These are phyloP conservation scores for Wallacemonas sp. DNA, from an alignment of 208 protist species.

Conservation along the genomic window DNA sequence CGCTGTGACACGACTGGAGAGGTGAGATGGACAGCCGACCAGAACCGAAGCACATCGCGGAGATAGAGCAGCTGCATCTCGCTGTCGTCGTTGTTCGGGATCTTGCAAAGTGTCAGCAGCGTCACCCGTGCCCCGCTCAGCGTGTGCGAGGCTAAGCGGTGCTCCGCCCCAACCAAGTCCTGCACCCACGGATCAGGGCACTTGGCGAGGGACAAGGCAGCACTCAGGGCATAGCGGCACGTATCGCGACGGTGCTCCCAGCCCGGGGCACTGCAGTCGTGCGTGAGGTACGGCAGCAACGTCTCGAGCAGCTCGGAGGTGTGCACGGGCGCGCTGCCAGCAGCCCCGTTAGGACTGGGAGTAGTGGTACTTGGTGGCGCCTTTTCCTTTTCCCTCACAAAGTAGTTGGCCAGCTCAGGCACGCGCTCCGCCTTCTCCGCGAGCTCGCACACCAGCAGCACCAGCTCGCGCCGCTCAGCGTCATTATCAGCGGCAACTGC, in stretches of 20 bases:
- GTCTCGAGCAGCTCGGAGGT: constrained; percentile 35
- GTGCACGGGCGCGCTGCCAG: not conserved
- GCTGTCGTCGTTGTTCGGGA: constrained; percentile 73
- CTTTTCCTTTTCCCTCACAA: constrained; percentile 9
- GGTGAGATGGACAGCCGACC: constrained; percentile 42
- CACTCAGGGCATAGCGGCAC: constrained; percentile 59
- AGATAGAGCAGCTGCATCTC: constrained; percentile 57
- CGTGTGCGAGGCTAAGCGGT: constrained; percentile 25
- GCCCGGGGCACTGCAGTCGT: constrained; percentile 42
- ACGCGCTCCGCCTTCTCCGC: constrained; percentile 64
- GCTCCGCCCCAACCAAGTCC: constrained; percentile 46
- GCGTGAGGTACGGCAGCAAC: constrained; percentile 52
- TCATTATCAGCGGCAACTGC: constrained; percentile 12
- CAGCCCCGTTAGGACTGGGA: not conserved
- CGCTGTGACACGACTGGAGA: constrained; percentile 42
- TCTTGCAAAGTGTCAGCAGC: constrained; percentile 78
- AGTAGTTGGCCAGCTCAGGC: constrained; percentile 66
- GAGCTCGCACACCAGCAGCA: constrained; percentile 56
- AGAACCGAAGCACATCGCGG: constrained; percentile 61
- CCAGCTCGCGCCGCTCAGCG: constrained; percentile 43
- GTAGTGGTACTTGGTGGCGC: not conserved
- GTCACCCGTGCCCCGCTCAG: constrained; percentile 47
- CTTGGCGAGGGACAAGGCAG: constrained; percentile 65
- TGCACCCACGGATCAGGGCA: constrained; percentile 68
- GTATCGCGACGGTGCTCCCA: constrained; percentile 52